These are phyloP conservation scores for Neurospora sublineolata DNA, from an alignment of 495 filamentous ascomycete species.

Conservation along the genomic window DNA sequence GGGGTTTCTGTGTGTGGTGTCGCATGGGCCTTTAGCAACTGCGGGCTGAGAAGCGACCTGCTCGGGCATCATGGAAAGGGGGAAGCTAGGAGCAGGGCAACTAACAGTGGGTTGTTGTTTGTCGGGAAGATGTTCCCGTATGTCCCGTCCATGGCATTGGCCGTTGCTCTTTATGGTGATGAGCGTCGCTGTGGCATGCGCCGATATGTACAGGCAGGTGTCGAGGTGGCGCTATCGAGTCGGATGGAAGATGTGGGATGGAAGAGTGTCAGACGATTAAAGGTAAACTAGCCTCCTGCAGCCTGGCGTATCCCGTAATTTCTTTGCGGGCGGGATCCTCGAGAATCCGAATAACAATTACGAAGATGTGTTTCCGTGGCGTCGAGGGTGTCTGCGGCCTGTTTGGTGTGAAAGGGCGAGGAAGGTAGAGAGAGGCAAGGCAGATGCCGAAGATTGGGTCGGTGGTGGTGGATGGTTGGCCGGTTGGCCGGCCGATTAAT, in stretches of 20 bases:
- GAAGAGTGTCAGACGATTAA: neutral
- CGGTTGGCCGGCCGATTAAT: neutral
- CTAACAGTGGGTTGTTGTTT: conserved; percentile 1
- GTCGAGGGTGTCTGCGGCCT: neutral
- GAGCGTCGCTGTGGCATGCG: neutral
- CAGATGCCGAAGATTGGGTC: neutral
- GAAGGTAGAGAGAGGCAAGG: neutral
- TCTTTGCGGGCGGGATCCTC: neutral
- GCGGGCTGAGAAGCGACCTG: neutral
- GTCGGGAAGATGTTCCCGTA: conserved; percentile 24
- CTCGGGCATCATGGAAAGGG: neutral
- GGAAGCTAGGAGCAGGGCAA: conserved; percentile 1
- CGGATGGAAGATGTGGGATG: neutral
- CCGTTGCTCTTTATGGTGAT: neutral
- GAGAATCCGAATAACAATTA: neutral
- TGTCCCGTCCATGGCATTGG: conserved; percentile 20
- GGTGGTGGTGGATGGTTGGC: neutral
- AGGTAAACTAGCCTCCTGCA: neutral
- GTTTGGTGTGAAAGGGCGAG: neutral
- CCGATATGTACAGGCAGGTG: neutral
- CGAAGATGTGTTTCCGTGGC: neutral
- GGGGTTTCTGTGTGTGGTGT: conserved; percentile 18
- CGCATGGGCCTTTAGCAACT: neutral
- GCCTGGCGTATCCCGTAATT: neutral
- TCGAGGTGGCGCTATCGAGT: neutral